Base-by-base conservation (phyloP, 2,329 filamentous ascomycete genomes). In the Chaetothyriales sp. region DNA sequence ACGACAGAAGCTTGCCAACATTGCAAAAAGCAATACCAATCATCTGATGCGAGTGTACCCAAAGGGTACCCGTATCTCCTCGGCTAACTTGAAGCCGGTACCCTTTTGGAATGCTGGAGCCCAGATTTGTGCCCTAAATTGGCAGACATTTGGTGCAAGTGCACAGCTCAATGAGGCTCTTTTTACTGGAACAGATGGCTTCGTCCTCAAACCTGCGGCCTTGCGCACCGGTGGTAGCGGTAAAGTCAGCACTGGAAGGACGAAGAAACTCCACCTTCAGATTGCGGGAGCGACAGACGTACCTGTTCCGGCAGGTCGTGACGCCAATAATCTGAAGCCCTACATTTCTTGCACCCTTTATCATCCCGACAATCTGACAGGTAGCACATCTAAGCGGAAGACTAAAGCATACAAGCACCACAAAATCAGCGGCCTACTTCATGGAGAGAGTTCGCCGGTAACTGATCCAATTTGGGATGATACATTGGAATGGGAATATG, bases 1-100 rank as follows among this genome's bases (percentile, higher is more conserved):
- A 49, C 57, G 55, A 1, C 44, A 48, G 8, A 53, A 57, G 42
- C 52, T 15, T 39, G 20, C 26, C 18, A 51, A 51, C 12, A 58
- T 59, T 22, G 55, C 56, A 10, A 49, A 49, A 43, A 55, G 57
- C 43, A 60, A 60, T 42, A 49, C 52, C 28, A 51, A 52, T 18
- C 57, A 60, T 43, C 49, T 60, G 26, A 59, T 59, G 57, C 55
- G 58, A 18, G 58, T 60, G 12, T 60, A 55, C 48, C 58, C 58
- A 2, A 60, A 60, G 46, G 57, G 57, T 18, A 59, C 53, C 12
- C 57, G 58, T 8, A 59, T 60, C 26, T 55, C 53, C 2, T 57
- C 54, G 9, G 47, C 43, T 2, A 60, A 60, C 50, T 52, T 60
- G 12, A 57, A 59, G 18, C 58, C 58, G n/a, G 52, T 60, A 6